These are phyloP conservation scores for Fusarium sp. DNA, from an alignment of 2,329 filamentous ascomycete species.

Conservation along the genomic window DNA sequence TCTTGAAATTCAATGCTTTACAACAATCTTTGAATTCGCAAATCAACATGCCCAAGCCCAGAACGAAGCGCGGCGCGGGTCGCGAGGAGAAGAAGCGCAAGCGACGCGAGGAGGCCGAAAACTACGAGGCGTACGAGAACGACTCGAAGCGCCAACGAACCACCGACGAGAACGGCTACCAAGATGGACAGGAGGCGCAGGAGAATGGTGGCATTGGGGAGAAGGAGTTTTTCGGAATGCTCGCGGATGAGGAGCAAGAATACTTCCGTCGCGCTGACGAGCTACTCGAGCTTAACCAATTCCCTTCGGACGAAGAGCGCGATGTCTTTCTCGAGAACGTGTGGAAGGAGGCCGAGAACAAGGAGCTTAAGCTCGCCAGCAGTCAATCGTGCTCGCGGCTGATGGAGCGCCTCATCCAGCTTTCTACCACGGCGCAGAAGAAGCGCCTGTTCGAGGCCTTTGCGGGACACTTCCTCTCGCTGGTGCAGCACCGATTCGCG, in stretches of 20 bases:
- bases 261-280: conserved; percentile 93
- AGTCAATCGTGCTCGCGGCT: conserved; percentile 94
- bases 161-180: conserved; percentile 36
- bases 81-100: conserved; percentile 55
- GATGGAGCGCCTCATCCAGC: conserved; percentile 87
- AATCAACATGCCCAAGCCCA: conserved; percentile 54
- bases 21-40: conserved; percentile 12
- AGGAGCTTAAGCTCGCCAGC: conserved; percentile 94
- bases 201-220: conserved; percentile 54
- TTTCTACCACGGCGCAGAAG: conserved; percentile 80
- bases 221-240: conserved; percentile 87
- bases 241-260: conserved; percentile 91
- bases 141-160: conserved; percentile 43
- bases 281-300: conserved; percentile 88
- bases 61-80: conserved; percentile 52
- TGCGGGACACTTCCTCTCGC: conserved; percentile 81
- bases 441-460: conserved; percentile 88
- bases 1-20: conserved; percentile 2
- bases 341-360: conserved; percentile 84
- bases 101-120: conserved; percentile 44
- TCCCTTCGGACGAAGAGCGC: conserved; percentile 76
- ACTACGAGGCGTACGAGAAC: conserved; percentile 32
- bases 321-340: conserved; percentile 79
- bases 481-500: conserved; percentile 94
- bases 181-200: conserved; percentile 37